Base-by-base conservation (phyloP, 305 asterid species). In the Solanum hybrid region DNA sequence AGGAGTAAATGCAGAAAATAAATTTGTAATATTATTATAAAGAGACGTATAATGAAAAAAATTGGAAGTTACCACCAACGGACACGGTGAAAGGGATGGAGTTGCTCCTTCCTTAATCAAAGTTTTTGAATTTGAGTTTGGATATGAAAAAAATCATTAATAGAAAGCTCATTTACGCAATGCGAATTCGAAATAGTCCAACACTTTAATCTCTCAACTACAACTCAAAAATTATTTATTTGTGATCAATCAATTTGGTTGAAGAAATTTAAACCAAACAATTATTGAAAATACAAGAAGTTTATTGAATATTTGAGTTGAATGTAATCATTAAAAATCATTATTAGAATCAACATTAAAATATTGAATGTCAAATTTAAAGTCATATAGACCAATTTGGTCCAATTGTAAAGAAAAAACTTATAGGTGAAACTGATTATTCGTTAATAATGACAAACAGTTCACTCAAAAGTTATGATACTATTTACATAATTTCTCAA, bases 81-180 rank as follows among this genome's bases (percentile, higher is more conserved):
- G n/a, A n/a, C n/a, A n/a, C n/a, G n/a, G n/a, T n/a, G n/a, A n/a
- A n/a, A n/a, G n/a, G n/a, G n/a, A n/a, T n/a, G n/a, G n/a, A n/a
- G n/a, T n/a, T n/a, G n/a, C n/a, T n/a, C n/a, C n/a, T n/a, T n/a
- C n/a, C n/a, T n/a, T n/a, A n/a, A 51, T 51, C 0, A 51, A 0
- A 51, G 0, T 2, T 16, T 0, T 51, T 0, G 0, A 51, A 16
- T 51, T 51, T 51, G 1, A 51, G 0, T 51, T 16, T 51, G 9
- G 0, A 16, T 16, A 51, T 51, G 1, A 51, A 6, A 51, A 51
- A 2, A 6, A 51, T 42, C 2, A 12, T 2, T 2, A 46, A 46
- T 5, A 14, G 0, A 51, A 0, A 16, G 2, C 3, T 40, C 6
- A 12, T n/a, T n/a, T 40, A 29, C 1, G 31, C 31, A 0, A 29